Evolutionary conservation across 305 asterid species (phyloP).

Genomic region (Nicotiana rustica): DNA sequence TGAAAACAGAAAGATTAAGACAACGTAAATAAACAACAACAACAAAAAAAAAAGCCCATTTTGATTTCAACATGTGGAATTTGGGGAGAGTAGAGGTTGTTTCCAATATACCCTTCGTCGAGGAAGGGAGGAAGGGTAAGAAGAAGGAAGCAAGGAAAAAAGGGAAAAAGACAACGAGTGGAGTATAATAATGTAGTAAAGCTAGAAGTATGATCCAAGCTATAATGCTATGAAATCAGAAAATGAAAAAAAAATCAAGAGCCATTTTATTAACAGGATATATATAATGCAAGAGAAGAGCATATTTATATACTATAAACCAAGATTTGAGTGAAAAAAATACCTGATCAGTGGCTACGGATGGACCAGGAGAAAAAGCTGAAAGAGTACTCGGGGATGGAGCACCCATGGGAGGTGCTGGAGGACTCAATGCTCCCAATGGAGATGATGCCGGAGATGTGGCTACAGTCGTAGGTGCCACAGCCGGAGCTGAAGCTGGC

Average conservation of each 20-base stretch:
- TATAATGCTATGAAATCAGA: not conserved
- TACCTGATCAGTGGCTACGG: conserved; percentile 69
- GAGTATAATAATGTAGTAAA: not conserved
- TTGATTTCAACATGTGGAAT: too few species aligned
- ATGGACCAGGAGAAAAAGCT: conserved; percentile 64
- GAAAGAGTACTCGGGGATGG: conserved; percentile 58
- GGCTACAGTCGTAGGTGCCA: conserved; percentile 48
- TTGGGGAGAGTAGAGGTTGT: too few species aligned
- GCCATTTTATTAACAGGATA: too few species aligned
- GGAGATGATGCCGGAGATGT: conserved; percentile 67
- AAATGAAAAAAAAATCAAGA: not conserved
- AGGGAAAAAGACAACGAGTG: too few species aligned
- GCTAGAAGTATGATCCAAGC: not conserved
- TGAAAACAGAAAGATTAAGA: not conserved
- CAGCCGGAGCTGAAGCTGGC: conserved; percentile 54
- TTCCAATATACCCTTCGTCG: too few species aligned
- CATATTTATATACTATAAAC: too few species aligned
- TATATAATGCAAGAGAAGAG: too few species aligned
- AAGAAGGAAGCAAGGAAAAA: too few species aligned
- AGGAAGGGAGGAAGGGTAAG: too few species aligned
- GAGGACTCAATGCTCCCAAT: conserved; percentile 50
- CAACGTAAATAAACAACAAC: too few species aligned
- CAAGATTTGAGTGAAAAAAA: not conserved
- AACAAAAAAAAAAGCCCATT: too few species aligned
- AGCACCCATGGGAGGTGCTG: conserved; percentile 62